These are phyloP conservation scores for Moricandia arvensis DNA, from an alignment of 345 rosid species.

Conservation along the genomic window DNA sequence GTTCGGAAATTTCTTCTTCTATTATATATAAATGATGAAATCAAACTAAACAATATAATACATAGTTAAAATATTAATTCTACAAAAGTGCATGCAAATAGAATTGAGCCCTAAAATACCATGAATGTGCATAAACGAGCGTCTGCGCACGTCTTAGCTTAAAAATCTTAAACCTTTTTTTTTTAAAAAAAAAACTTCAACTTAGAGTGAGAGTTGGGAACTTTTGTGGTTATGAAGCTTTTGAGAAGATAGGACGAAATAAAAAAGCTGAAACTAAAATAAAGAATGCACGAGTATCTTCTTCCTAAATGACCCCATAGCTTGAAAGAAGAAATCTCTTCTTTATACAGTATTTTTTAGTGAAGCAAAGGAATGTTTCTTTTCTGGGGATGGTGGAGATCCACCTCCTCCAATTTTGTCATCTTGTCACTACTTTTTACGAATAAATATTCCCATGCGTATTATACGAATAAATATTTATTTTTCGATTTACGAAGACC, in stretches of 20 bases:
- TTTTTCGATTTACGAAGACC: not conserved
- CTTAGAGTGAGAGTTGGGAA: constrained; percentile 9
- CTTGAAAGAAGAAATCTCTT: not conserved
- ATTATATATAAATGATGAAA: not conserved
- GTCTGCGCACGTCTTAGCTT: no score
- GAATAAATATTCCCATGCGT: constrained; percentile 30
- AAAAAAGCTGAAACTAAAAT: not conserved
- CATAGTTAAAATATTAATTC: not conserved
- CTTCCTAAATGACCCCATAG: not conserved
- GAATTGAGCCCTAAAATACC: not conserved
- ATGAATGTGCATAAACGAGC: no score
- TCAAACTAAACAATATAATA: not conserved
- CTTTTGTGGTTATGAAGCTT: constrained; percentile 14
- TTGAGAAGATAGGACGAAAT: constrained; percentile 19
- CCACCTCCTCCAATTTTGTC: constrained; percentile 27
- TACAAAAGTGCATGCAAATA: not conserved
- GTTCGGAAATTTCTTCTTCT: not conserved
- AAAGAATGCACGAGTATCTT: constrained; percentile 15
- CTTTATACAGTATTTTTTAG: not conserved
- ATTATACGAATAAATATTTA: not conserved
- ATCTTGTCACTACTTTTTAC: constrained; percentile 16
- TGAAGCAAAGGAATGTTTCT: constrained; percentile 33
- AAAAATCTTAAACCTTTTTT: no score
- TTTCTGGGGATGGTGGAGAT: constrained; percentile 34
- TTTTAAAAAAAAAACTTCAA: no score